Percentiles rank a stretch among this genome's conserved stretches.
Conservation (phyloP, 2,329 filamentous ascomycete species). For the Colletotrichum horii region DNA sequence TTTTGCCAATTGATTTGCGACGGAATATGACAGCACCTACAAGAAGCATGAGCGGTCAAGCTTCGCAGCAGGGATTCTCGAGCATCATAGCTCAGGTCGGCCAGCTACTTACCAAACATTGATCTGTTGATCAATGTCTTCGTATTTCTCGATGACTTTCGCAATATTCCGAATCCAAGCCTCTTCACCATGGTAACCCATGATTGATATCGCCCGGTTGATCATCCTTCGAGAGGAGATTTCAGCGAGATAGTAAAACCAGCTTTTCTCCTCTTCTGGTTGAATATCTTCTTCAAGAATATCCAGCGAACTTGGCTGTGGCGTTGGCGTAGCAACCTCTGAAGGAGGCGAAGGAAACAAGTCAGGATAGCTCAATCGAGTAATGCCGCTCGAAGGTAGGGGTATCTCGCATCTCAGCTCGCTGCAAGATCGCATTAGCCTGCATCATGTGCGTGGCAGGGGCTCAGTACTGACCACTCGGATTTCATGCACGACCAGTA, state of each 20-base stretch:
- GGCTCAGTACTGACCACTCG: conserved; percentile 26
- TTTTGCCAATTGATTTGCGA: conserved; percentile 20
- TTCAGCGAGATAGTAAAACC: conserved; percentile 35
- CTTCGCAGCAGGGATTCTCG: background rate
- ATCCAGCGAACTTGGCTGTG: background rate
- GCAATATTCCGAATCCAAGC: conserved; percentile 25
- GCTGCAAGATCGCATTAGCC: background rate
- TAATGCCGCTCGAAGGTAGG: conserved; percentile 18
- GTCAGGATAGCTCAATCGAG: conserved; percentile 30
- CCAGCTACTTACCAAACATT: conserved; percentile 23
- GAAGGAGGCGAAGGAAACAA: conserved; percentile 32
- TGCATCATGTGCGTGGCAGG: background rate
- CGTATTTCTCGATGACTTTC: conserved; percentile 21
- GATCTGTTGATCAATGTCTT: conserved; percentile 27
- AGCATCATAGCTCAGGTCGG: background rate
- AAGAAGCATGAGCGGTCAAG: background rate
- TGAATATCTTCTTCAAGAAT: conserved; percentile 17
- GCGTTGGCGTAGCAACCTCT: conserved; percentile 7
- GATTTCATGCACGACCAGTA: conserved; percentile 40
- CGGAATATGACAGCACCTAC: conserved; percentile 21
- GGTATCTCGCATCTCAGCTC: conserved; percentile 22
- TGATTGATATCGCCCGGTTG: conserved; percentile 6
- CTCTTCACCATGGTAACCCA: conserved; percentile 19
- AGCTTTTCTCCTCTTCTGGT: conserved; percentile 28
- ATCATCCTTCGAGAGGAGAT: conserved; percentile 32